Conservation (phyloP, 768 basidiomycete genomes). For the Coprinopsis sp. region DNA sequence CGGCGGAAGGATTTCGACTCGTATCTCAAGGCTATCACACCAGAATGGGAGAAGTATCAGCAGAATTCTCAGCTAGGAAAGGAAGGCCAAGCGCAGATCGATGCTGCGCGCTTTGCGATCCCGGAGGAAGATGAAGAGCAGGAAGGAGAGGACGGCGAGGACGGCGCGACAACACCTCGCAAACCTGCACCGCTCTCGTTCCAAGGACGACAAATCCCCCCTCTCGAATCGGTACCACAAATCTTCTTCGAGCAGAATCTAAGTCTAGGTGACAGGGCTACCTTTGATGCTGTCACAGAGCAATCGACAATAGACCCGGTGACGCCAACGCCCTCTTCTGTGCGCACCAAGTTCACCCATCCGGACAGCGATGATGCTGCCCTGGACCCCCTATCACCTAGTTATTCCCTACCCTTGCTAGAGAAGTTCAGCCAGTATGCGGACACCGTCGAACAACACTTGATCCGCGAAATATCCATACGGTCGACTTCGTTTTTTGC, state of each 20-base stretch:
- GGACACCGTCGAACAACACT: conserved; percentile 91
- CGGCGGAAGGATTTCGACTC: conserved; percentile 79
- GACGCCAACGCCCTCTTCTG: conserved; percentile 11
- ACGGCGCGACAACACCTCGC: conserved; percentile 16
- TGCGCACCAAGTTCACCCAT: not conserved
- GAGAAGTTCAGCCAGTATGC: conserved; percentile 90
- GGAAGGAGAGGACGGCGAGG: conserved; percentile 16
- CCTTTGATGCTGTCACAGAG: conserved; percentile 74
- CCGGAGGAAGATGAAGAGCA: conserved; percentile 2
- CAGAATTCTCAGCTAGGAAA: conserved; percentile 35
- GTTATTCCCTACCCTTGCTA: conserved; percentile 69
- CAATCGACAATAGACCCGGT: conserved; percentile 31
- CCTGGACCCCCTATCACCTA: conserved; percentile 56
- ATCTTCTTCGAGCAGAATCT: conserved; percentile 80
- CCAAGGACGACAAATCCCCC: conserved; percentile 49
- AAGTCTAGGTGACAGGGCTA: conserved; percentile 74
- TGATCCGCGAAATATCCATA: conserved; percentile 85
- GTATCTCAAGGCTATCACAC: conserved; percentile 65
- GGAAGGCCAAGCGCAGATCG: conserved; percentile 37
- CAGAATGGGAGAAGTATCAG: conserved; percentile 78
- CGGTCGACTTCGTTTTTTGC: conserved; percentile 95
- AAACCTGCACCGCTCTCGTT: conserved; percentile 23
- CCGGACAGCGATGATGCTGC: conserved; percentile 27
- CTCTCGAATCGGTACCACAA: conserved; percentile 69
- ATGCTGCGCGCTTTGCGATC: conserved; percentile 15